Evolutionary conservation across 257 asterid species (phyloP).

Genomic region (Plantago major): DNA sequence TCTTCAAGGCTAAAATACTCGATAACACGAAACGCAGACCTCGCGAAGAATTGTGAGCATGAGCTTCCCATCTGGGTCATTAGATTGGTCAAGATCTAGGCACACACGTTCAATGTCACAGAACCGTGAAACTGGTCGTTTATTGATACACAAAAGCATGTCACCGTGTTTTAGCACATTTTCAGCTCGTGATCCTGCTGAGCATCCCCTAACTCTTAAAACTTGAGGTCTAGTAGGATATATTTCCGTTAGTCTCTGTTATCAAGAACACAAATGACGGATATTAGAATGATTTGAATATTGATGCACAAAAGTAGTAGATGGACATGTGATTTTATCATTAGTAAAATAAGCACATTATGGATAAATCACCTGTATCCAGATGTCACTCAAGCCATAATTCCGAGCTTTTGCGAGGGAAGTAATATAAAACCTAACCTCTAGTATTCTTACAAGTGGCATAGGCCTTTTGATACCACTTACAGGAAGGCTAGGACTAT

Average conservation of each 20-base stretch:
- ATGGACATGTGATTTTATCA: slow-evolving; percentile 8
- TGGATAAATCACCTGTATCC: slow-evolving; percentile 74
- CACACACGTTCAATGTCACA: slow-evolving; percentile 86
- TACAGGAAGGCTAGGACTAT: slow-evolving; percentile 60
- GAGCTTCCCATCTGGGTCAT: slow-evolving; percentile 56
- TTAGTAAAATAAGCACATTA: slow-evolving; percentile 7
- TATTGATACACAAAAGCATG: slow-evolving; percentile 88
- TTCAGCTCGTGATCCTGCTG: slow-evolving; percentile 89
- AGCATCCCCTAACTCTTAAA: slow-evolving; percentile 88
- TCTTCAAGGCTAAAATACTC: neutral
- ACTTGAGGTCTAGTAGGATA: slow-evolving; percentile 94
- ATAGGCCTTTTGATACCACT: slow-evolving; percentile 78
- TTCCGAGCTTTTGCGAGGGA: slow-evolving; percentile 98
- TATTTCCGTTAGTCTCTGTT: slow-evolving; percentile 76
- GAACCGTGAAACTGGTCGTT: slow-evolving; percentile 85
- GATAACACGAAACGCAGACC: slow-evolving; percentile 31
- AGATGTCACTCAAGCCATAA: slow-evolving; percentile 84
- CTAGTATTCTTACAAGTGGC: slow-evolving; percentile 82
- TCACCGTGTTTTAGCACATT: slow-evolving; percentile 79
- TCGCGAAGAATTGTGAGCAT: slow-evolving; percentile 84
- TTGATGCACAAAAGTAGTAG: slow-evolving; percentile 6
- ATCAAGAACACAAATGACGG: neutral
- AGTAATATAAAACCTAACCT: slow-evolving; percentile 90
- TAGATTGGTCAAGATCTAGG: slow-evolving; percentile 54
- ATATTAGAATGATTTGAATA: neutral